Evolutionary conservation across 2,329 filamentous ascomycete species (phyloP), one percentile per base, ranked within the genome.

Genomic region (Diplodia scrobiculata): DNA sequence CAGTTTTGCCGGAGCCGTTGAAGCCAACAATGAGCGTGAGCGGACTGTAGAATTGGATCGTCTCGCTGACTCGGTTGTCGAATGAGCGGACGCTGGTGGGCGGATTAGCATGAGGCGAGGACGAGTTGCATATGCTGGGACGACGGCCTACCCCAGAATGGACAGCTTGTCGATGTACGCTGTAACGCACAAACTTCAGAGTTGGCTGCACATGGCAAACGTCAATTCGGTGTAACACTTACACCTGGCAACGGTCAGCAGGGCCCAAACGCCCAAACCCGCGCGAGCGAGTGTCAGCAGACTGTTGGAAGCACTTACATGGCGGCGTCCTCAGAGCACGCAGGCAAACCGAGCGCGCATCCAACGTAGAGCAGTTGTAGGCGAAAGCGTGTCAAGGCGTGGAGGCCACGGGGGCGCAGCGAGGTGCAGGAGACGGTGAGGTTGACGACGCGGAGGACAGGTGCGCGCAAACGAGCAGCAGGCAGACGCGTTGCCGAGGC

Each of bases 1-100:
- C 84, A 10, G 95, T 99, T 81, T 99, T 99, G 68, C 95, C 95
- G 0, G 94, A 98, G 65, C 95, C 95, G 81, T 99, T 99, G 79
- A 92, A 91, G 67, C 95, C 95, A 67, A 99, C 96, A 71, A 99
- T 99, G 68, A 99, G 85, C 13, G 95, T 99, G 66, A 99, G 84
- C 29, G 95, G 96, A 0, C 91, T 90, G 70, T 92, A 88, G 77
- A 99, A 98, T 71, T 90, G 85, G 68, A 98, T 96, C 45, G 86
- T 89, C 79, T 97, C 91, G 70, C 85, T 85, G 67, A 84, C 82
- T 51, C 84, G 83, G 70, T 91, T 89, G 77, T 90, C 90, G 77
- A 98, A 98, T 66, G 94, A 97, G 71, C 94, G 91, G 71, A 91
- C 83, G 76, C 87, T 66, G 53, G 17, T 25, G 10, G 32, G 45